Evolutionary conservation across 805 yeast species (phyloP), one percentile per base, ranked within the genome.

Genomic region (Sugiyamaella chiloensis): DNA sequence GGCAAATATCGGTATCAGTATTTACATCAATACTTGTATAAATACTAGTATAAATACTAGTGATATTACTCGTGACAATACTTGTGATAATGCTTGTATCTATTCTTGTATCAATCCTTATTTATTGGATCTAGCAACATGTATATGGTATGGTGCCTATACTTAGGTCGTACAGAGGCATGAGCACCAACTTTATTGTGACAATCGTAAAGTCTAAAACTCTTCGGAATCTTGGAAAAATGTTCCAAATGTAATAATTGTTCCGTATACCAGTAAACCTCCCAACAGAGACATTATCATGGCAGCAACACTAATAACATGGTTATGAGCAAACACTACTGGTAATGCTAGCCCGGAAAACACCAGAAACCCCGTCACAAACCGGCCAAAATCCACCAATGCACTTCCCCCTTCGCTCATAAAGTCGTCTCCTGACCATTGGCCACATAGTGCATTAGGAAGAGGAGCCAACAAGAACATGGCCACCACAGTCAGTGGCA

Each of bases 311-410:
- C 82, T 78, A 52, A 91, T 79, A 39, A 88, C 71, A 51, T 76
- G 78, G 42, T 86, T 80, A 66, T 91, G 96, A 53, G 82, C 81
- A 39, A 88, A 76, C 26, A 88, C 75, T 1, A 85, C 59, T 1
- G 98, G 96, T 48, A 90, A 69, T 3, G 79, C 76, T 12, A 87
- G 65, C 3, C 95, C 97, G 40, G 89, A 76, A 4, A 85, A 74
- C 19, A 90, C 79, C 46, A 91, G 68, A 56, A 85, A 74, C 32
- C 95, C 93, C 1, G 96, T 82, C 7, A 81, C 48, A 60, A 87
- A 91, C 56, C 85, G 78, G 23, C 95, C 96, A 52, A 81, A 70
- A 62, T 90, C 97, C 45, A 79, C 78, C n/a, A 80, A 75, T 30
- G 73, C 67, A 55, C 66, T 72, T 2, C 73, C 60, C 8, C 72